Conservation (phyloP, 768 basidiomycete genomes). For the Tricholoma flavovirens region DNA sequence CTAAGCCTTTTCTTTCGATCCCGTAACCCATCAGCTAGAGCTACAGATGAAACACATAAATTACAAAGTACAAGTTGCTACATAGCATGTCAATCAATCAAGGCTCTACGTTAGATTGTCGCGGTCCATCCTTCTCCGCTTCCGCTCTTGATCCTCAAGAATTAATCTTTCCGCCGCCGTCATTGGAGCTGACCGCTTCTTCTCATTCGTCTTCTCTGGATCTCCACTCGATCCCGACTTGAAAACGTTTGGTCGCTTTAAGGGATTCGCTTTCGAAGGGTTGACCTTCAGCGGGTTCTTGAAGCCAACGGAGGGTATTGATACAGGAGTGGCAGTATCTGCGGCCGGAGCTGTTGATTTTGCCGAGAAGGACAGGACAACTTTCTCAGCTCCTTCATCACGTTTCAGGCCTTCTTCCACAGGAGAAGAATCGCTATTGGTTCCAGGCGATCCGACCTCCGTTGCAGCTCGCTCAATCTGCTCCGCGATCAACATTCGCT, state of each 20-base stretch:
- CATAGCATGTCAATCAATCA: not conserved
- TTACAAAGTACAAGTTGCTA: too few relatives aligned
- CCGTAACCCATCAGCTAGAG: too few relatives aligned
- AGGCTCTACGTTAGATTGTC: slow-evolving; percentile 21
- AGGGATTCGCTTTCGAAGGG: slow-evolving; percentile 59
- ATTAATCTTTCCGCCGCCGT: slow-evolving; percentile 84
- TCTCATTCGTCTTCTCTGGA: slow-evolving; percentile 38
- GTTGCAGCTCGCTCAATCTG: slow-evolving; percentile 86
- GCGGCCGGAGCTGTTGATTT: slow-evolving; percentile 38
- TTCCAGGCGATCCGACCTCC: slow-evolving; percentile 35
- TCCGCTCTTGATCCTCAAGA: slow-evolving; percentile 86
- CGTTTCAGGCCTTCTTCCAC: slow-evolving; percentile 62
- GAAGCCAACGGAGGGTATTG: slow-evolving; percentile 36
- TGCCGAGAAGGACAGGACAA: slow-evolving; percentile 65
- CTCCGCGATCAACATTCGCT: slow-evolving; percentile 81
- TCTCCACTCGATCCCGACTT: slow-evolving; percentile 43
- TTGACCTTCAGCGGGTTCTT: slow-evolving; percentile 69
- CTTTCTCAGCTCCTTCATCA: slow-evolving; percentile 66
- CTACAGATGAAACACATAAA: too few relatives aligned
- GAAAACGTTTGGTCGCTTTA: slow-evolving; percentile 73
- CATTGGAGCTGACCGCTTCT: slow-evolving; percentile 62
- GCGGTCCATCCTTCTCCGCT: slow-evolving; percentile 69
- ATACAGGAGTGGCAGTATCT: slow-evolving; percentile 20
- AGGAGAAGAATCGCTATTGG: slow-evolving; percentile 28
- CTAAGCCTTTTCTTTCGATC: too few relatives aligned